Conservation (phyloP, 495 filamentous ascomycete genomes). For the Neurospora sublineolata region DNA sequence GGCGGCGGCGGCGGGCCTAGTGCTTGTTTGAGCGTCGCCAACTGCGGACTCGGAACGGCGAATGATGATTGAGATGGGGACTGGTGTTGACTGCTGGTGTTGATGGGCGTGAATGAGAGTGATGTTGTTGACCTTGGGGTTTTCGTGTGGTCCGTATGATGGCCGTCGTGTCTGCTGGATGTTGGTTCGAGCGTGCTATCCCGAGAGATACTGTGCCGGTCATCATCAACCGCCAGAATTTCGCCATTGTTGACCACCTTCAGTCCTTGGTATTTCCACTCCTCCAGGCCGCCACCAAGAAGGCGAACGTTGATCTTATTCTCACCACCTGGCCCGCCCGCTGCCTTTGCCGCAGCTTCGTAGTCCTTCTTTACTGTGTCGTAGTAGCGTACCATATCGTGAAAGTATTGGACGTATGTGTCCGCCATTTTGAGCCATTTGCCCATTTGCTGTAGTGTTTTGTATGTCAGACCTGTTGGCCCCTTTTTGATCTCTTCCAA, state of each 20-base stretch:
- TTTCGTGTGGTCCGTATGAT: conserved; percentile 12
- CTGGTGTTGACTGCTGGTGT: conserved; percentile 14
- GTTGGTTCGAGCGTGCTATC: conserved; percentile 20
- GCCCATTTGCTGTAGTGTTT: conserved; percentile 47
- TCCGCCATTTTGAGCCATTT: conserved; percentile 57
- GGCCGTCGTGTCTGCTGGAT: conserved; percentile 15
- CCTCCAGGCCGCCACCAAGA: conserved; percentile 55
- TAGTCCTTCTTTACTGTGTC: conserved; percentile 52
- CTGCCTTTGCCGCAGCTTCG: conserved; percentile 2
- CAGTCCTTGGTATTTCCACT: conserved; percentile 43
- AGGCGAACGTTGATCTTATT: conserved; percentile 32
- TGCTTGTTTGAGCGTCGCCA: conserved; percentile 2
- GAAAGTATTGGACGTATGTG: conserved; percentile 58
- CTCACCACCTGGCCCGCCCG: not conserved
- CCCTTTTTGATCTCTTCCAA: conserved; percentile 20
- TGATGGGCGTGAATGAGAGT: conserved; percentile 41
- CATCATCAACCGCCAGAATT: conserved; percentile 21
- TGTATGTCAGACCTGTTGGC: conserved; percentile 28
- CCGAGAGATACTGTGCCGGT: conserved; percentile 21
- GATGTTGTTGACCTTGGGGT: conserved; percentile 20
- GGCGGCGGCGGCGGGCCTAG: conserved; percentile 5
- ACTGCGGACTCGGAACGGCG: conserved; percentile 7
- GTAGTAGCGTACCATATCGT: conserved; percentile 58
- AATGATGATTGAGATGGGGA: conserved; percentile 10
- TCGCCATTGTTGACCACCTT: conserved; percentile 33